phyloP scores from a whole-genome alignment of 345 rosid species.

The Syzygium aqueum region DNA sequence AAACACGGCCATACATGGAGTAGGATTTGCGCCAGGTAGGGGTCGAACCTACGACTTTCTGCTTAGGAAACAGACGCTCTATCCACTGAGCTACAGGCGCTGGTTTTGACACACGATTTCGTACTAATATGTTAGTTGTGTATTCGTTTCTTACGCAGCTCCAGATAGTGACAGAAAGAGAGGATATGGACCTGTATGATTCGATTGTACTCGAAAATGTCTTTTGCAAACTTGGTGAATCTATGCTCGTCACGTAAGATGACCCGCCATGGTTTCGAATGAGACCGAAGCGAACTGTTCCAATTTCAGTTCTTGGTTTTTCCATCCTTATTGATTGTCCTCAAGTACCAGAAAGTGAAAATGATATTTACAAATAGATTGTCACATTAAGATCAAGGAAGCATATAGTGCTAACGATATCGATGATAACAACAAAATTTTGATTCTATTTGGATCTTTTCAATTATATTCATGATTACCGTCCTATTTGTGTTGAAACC shows the following conservation, averaged over 20 bases:
- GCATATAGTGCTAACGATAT: background rate
- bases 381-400: too few relatives aligned
- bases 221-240: background rate
- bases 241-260: background rate
- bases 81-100: constrained; percentile 99
- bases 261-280: background rate
- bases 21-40: constrained; percentile 62
- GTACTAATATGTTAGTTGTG: fast-evolving
- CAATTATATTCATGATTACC: background rate
- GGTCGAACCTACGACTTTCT: constrained; percentile 95
- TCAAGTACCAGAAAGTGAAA: background rate
- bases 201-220: background rate
- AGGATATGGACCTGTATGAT: background rate
- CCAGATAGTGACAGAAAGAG: background rate
- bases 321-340: background rate
- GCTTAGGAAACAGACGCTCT: constrained; percentile 99
- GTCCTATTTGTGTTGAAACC: fast-evolving
- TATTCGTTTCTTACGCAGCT: background rate
- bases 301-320: background rate
- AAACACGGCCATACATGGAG: fast-evolving
- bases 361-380: background rate
- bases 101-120: fast-evolving
- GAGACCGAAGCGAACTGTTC: background rate
- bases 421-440: fast-evolving
- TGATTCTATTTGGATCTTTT: background rate